Conservation (phyloP, 192 early-diverging fungal genomes). For the Coemansia sp. region DNA sequence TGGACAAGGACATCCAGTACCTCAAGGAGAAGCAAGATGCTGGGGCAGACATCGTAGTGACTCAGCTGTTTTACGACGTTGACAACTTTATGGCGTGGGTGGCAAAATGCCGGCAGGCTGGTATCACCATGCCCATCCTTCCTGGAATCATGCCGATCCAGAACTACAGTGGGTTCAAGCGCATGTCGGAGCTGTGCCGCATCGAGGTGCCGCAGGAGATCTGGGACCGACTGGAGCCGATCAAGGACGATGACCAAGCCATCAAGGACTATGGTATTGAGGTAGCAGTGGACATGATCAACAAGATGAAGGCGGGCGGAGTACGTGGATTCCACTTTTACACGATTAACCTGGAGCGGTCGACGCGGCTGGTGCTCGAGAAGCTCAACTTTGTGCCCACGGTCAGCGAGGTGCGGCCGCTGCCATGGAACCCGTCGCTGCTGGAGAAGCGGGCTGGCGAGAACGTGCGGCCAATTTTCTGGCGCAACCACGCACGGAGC, state of each 20-base stretch:
- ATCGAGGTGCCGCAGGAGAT: slow-evolving; percentile 86
- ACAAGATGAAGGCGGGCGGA: slow-evolving; percentile 67
- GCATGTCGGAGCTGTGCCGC: slow-evolving; percentile 86
- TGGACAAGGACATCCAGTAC: slow-evolving; percentile 63
- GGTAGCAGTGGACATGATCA: slow-evolving; percentile 85
- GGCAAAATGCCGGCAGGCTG: slow-evolving; percentile 68
- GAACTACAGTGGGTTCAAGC: slow-evolving; percentile 88
- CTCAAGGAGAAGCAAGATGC: slow-evolving; percentile 90
- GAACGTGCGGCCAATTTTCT: slow-evolving; percentile 98
- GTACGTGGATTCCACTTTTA: slow-evolving; percentile 93
- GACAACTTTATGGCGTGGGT: slow-evolving; percentile 85
- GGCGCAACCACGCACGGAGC: slow-evolving; percentile 91
- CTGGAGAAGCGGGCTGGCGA: slow-evolving; percentile 88
- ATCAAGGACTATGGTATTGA: slow-evolving; percentile 92
- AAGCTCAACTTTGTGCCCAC: slow-evolving; percentile 74
- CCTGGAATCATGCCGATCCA: slow-evolving; percentile 98
- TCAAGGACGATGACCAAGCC: slow-evolving; percentile 98
- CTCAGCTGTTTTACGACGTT: slow-evolving; percentile 95
- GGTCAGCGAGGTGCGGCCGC: slow-evolving; percentile 61
- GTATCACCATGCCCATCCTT: slow-evolving; percentile 82
- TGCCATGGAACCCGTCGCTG: slow-evolving; percentile 73
- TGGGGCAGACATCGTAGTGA: slow-evolving; percentile 91
- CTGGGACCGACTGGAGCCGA: slow-evolving; percentile 83
- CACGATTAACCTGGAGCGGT: slow-evolving; percentile 91
- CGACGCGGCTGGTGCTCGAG: slow-evolving; percentile 86